phyloP scores from a whole-genome alignment of 352 stramenopile genomes.

The Pythium periplocum region DNA sequence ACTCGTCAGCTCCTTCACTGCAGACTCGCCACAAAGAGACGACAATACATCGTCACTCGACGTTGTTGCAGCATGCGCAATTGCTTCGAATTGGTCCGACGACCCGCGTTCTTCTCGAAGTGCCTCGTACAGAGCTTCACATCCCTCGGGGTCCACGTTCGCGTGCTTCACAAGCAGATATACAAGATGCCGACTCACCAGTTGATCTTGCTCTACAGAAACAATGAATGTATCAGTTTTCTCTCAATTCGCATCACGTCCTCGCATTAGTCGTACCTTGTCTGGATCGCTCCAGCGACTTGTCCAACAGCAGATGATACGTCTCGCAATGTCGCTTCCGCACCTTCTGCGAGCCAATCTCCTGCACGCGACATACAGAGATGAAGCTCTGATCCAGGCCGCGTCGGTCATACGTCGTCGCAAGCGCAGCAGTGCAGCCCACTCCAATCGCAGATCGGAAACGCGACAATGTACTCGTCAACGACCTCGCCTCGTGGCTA shows the following conservation, averaged over 20 bases:
- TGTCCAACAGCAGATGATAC: slow-evolving; percentile 66
- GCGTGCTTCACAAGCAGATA: slow-evolving; percentile 52
- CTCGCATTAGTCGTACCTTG: slow-evolving; percentile 2
- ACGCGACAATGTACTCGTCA: slow-evolving; percentile 24
- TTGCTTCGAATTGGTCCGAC: neutral
- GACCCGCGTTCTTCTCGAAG: too few relatives aligned
- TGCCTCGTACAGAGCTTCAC: slow-evolving; percentile 23
- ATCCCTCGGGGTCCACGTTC: slow-evolving; percentile 25
- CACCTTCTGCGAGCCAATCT: neutral
- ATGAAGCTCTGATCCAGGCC: slow-evolving; percentile 67
- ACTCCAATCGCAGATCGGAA: slow-evolving; percentile 49
- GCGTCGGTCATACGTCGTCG: slow-evolving; percentile 53
- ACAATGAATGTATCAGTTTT: neutral
- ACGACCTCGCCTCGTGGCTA: slow-evolving; percentile 6
- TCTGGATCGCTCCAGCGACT: slow-evolving; percentile 41
- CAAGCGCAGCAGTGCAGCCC: slow-evolving; percentile 65
- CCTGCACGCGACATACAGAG: slow-evolving; percentile 37
- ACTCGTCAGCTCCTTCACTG: slow-evolving; percentile 19
- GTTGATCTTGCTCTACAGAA: slow-evolving; percentile 49
- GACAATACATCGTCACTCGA: slow-evolving; percentile 3
- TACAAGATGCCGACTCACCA: slow-evolving; percentile 63
- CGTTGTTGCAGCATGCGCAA: slow-evolving; percentile 16
- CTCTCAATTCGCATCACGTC: too few relatives aligned
- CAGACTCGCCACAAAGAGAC: slow-evolving; percentile 1
- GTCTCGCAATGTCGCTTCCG: slow-evolving; percentile 33